phyloP scores from a whole-genome alignment of 345 rosid species.

The Dipteronia sinensis region DNA sequence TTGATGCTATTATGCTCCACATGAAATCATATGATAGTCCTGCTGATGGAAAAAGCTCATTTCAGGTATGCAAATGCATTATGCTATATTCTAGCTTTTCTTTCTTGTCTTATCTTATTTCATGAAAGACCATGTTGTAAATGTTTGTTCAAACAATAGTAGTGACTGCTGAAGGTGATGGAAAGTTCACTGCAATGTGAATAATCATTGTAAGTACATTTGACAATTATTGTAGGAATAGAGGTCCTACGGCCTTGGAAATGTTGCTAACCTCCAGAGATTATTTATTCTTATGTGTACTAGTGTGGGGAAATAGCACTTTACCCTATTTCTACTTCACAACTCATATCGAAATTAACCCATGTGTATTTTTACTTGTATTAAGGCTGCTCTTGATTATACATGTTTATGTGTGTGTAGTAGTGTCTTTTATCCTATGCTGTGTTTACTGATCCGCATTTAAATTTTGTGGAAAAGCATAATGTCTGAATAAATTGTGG shows the following conservation, averaged over 20 bases:
- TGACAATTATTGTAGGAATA: background rate
- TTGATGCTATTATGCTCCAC: constrained; percentile 95
- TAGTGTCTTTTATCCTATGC: background rate
- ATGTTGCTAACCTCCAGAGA: background rate
- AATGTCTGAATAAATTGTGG: background rate
- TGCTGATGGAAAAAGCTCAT: constrained; percentile 95
- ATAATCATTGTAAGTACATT: background rate
- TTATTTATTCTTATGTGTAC: background rate
- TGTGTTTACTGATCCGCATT: background rate
- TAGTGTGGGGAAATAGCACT: background rate
- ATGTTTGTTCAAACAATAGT: background rate
- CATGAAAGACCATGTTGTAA: background rate
- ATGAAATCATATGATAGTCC: constrained; percentile 99
- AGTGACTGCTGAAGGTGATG: constrained; percentile 7
- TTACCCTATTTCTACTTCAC: background rate
- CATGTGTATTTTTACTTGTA: background rate
- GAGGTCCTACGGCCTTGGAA: background rate
- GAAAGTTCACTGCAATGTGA: background rate
- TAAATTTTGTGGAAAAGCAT: background rate
- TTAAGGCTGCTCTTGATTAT: background rate
- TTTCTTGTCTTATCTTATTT: background rate
- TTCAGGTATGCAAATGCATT: constrained; percentile 60
- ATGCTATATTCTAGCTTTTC: background rate
- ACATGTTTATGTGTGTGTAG: too few relatives aligned
- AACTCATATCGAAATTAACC: background rate